Base-by-base conservation (phyloP, 2,329 filamentous ascomycete genomes). In the Sporothrix dimorphospora region DNA sequence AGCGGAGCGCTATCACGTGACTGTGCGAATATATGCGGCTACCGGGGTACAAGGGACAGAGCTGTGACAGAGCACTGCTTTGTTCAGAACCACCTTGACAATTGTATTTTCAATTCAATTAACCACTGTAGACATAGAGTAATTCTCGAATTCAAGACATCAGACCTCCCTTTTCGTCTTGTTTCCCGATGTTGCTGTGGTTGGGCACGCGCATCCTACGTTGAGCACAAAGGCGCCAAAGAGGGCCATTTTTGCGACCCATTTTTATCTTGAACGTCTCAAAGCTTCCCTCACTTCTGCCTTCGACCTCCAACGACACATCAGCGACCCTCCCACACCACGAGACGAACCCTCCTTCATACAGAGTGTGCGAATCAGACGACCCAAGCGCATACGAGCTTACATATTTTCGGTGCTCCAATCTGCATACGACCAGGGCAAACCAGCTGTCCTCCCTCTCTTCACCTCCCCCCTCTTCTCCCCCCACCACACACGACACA, bases 211-310 rank as follows among this genome's bases (percentile, higher is more conserved):
- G 59, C 59, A 65, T 65, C 38, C 21, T 45, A 27, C 3, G 30
- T 40, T 19, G 30, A 14, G 9, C 9, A 8, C 49, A 38, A 12
- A 38, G 5, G 19, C 12, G 34, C 59, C 59, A 38, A 61, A n/a
- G 55, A 61, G 55, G 55, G n/a, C 63, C 63, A 66, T 66, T 66
- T 66, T 66, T 66, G 42, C 16, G 63, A 49, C 63, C 63, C 63
- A 66, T 21, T 66, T 66, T 66, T 49, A 66, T 47, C 63, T 66
- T 49, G 63, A 27, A 30, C 24, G 24, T 34, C 63, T 40, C 42
- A 49, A 66, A 66, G 63, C 63, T 49, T 66, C 42, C 42, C 42
- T 42, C 24, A 34, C 21, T 16, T 45, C 38, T 38, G 38, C 59
- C 59, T 27, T 16, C 59, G 42, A 24, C 38, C 38, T 45, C 21